Conservation (phyloP, 139 green algal species). For the Closterium sp. region DNA sequence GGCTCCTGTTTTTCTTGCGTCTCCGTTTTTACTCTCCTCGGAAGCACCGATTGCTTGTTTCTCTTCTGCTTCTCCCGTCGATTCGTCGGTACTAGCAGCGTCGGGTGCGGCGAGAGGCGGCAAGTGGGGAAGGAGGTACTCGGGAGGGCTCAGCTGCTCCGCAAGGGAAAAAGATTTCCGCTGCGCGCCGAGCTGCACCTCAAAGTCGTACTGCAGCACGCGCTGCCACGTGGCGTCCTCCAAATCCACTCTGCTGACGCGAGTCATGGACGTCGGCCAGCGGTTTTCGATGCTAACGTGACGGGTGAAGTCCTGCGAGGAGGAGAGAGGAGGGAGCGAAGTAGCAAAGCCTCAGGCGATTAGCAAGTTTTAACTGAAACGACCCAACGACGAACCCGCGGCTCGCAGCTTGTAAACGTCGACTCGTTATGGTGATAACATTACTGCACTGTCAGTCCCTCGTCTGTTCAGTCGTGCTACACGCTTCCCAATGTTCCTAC, state of each 20-base stretch:
- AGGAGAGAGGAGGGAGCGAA: not conserved
- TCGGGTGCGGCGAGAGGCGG: not conserved
- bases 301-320: not conserved
- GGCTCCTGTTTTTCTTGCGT: not conserved
- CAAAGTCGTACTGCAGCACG: constrained; percentile 6
- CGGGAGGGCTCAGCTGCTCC: not conserved
- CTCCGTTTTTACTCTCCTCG: not conserved
- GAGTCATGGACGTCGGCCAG: not conserved
- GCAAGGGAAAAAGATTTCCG: not conserved
- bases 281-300: not conserved
- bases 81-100: not conserved
- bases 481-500: not conserved
- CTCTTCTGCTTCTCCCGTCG: not conserved
- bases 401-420: not conserved
- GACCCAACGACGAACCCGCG: not conserved
- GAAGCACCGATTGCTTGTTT: not conserved
- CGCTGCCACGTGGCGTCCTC: not conserved
- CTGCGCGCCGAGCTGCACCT: not conserved
- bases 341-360: not conserved
- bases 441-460: too few species aligned
- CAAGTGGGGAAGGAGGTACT: not conserved
- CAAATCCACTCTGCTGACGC: not conserved
- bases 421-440: not conserved
- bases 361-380: not conserved
- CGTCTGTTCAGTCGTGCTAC: too few species aligned